Conservation (phyloP, 768 basidiomycete genomes). For the Termitomyces sp. region DNA sequence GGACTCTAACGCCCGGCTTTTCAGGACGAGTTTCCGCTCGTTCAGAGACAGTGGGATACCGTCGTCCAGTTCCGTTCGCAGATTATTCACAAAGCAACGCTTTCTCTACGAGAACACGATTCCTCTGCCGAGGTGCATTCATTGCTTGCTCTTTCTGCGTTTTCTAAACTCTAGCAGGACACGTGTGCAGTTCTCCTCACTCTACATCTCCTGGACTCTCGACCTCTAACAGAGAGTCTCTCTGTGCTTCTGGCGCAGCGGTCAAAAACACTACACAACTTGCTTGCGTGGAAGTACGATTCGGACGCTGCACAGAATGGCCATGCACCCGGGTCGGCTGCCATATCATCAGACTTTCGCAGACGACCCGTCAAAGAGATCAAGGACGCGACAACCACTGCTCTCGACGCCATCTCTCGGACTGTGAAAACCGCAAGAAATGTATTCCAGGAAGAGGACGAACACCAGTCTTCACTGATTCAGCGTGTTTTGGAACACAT, state of each 20-base stretch:
- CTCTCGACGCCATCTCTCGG: constrained; percentile 48
- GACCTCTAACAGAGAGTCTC: constrained; percentile 70
- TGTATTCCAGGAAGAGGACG: constrained; percentile 44
- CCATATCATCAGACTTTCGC: constrained; percentile 16
- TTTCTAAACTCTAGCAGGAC: constrained; percentile 36
- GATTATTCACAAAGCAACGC: constrained; percentile 82
- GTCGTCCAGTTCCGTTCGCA: constrained; percentile 84
- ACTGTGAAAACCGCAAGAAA: constrained; percentile 53
- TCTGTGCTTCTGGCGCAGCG: constrained; percentile 68
- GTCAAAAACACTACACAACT: constrained; percentile 45
- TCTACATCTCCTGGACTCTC: constrained; percentile 84
- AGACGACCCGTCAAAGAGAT: constrained; percentile 43
- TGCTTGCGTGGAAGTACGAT: constrained; percentile 30
- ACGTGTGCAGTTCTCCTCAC: constrained; percentile 75
- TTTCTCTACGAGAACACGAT: constrained; percentile 62
- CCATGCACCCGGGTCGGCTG: no score
- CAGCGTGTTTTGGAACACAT: constrained; percentile 52
- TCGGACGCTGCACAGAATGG: constrained; percentile 25
- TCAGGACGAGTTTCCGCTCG: constrained; percentile 87
- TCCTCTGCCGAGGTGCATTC: constrained; percentile 46
- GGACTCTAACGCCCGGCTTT: no score
- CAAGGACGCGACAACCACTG: constrained; percentile 43
- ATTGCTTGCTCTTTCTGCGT: constrained; percentile 1
- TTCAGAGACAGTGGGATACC: constrained; percentile 91
- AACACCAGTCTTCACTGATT: constrained; percentile 41